Percentiles rank a stretch among this genome's conserved stretches.
These are phyloP conservation scores for Nepenthes mirabilis DNA, from an alignment of 148 eudicot species.

Conservation along the genomic window DNA sequence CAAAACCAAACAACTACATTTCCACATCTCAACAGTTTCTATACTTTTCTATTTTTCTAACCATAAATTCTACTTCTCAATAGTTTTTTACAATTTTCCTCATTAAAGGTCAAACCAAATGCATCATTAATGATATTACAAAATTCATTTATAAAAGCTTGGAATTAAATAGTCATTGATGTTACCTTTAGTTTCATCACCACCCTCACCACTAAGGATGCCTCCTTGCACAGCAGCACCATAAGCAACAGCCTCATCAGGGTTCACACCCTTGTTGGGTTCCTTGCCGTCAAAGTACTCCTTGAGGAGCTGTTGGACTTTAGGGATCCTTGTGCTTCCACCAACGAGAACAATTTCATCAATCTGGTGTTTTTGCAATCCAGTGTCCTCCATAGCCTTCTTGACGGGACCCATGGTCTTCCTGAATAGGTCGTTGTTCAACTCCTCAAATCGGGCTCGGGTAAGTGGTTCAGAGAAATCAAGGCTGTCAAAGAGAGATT, in stretches of 20 bases:
- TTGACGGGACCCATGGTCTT: constrained; percentile 3
- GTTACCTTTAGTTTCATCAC: constrained; percentile 6
- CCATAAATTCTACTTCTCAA: too few relatives aligned
- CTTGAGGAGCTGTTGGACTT: constrained; percentile 4
- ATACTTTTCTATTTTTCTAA: too few relatives aligned
- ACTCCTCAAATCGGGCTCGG: constrained; percentile 1
- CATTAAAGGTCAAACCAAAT: too few relatives aligned
- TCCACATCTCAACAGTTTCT: too few relatives aligned
- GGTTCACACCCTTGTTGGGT: constrained; percentile 6
- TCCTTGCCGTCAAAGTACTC: constrained; percentile 4
- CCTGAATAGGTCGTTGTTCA: constrained; percentile 5
- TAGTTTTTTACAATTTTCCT: too few relatives aligned
- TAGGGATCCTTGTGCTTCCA: constrained; percentile 5
- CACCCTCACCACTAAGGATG: constrained; percentile 3
- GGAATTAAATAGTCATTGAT: background rate
- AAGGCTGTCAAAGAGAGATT: background rate
- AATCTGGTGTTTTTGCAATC: constrained; percentile 1
- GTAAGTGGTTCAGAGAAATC: constrained; percentile 5
- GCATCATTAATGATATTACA: background rate
- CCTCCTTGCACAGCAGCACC: constrained; percentile 4
- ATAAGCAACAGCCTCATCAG: constrained; percentile 5
- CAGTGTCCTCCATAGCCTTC: constrained; percentile 5
- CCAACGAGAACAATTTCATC: constrained; percentile 5
- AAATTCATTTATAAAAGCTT: background rate
- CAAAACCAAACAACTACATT: too few relatives aligned